Percentiles rank a stretch among this genome's conserved stretches.
These are phyloP conservation scores for Toxicodendron radicans DNA, from an alignment of 345 rosid species.

Conservation along the genomic window DNA sequence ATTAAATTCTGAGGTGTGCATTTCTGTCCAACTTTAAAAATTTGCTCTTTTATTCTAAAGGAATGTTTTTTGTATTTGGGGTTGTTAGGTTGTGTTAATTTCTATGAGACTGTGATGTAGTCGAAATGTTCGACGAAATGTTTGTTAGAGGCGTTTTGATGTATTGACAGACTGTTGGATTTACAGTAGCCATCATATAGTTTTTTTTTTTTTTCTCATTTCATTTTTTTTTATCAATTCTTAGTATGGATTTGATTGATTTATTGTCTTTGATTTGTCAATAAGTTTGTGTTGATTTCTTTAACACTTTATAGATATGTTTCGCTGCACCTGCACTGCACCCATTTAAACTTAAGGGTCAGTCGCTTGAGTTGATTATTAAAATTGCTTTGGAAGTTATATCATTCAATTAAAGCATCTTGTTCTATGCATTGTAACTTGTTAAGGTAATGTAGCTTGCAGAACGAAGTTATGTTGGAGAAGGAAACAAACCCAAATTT, in stretches of 20 bases:
- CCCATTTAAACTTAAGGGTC: not conserved
- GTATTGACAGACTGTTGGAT: too few relatives aligned
- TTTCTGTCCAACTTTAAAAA: too few relatives aligned
- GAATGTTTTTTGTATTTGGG: too few relatives aligned
- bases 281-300: not conserved
- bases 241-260: not conserved
- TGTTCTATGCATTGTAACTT: not conserved
- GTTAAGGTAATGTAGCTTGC: slow-evolving; percentile 4
- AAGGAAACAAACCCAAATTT: slow-evolving; percentile 46
- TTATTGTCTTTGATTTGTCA: not conserved
- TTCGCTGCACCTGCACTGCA: too few relatives aligned
- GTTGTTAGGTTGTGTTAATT: too few relatives aligned
- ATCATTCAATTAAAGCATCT: not conserved
- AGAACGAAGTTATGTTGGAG: slow-evolving; percentile 39
- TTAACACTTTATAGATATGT: not conserved
- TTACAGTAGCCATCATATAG: too few relatives aligned
- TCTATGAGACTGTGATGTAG: too few relatives aligned
- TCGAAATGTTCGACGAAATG: too few relatives aligned
- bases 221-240: not conserved
- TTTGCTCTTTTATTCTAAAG: too few relatives aligned
- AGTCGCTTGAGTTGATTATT: not conserved
- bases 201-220: not conserved
- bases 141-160: too few relatives aligned
- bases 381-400: too few relatives aligned
- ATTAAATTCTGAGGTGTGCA: too few relatives aligned